phyloP scores from a whole-genome alignment of 108 stramenopile species.

The Aurantiochytrium sp. region DNA sequence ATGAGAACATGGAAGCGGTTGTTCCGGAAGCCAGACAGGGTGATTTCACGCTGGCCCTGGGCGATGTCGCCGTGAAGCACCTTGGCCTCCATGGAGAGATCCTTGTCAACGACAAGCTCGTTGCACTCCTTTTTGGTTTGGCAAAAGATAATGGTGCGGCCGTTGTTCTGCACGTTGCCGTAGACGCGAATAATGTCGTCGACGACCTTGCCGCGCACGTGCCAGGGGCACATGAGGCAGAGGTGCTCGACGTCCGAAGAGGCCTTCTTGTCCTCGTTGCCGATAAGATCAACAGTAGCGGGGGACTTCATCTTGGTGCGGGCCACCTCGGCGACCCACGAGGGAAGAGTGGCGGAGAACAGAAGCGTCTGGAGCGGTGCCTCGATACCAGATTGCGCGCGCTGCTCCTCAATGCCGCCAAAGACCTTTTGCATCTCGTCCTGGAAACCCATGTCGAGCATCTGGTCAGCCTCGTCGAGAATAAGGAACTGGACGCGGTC shows the following conservation, averaged over 20 bases:
- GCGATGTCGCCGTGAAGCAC: constrained; percentile 98
- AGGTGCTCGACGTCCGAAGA: constrained; percentile 88
- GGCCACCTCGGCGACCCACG: constrained; percentile 87
- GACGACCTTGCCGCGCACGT: constrained; percentile 67
- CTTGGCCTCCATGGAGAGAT: constrained; percentile 76
- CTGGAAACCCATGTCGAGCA: constrained; percentile 99
- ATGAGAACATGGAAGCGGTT: constrained; percentile 91
- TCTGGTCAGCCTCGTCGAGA: constrained; percentile 98
- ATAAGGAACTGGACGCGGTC: constrained; percentile 69
- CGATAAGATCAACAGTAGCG: constrained; percentile 78
- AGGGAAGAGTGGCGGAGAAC: constrained; percentile 95
- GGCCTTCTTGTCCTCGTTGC: constrained; percentile 56
- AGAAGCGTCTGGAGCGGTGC: constrained; percentile 71
- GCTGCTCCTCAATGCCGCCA: constrained; percentile 60
- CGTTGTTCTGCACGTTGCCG: constrained; percentile 76
- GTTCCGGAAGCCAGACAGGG: constrained; percentile 82
- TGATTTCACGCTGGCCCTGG: constrained; percentile 93
- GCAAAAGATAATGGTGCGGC: constrained; percentile 94
- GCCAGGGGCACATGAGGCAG: constrained; percentile 84
- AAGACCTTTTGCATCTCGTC: constrained; percentile 93
- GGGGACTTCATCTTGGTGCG: constrained; percentile 73
- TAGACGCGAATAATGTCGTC: constrained; percentile 72
- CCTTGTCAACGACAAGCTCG: constrained; percentile 75
- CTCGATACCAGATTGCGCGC: not conserved
- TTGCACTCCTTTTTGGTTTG: constrained; percentile 86